Conservation (phyloP, 2,329 filamentous ascomycete genomes). For the Karstenula rhodostoma region DNA sequence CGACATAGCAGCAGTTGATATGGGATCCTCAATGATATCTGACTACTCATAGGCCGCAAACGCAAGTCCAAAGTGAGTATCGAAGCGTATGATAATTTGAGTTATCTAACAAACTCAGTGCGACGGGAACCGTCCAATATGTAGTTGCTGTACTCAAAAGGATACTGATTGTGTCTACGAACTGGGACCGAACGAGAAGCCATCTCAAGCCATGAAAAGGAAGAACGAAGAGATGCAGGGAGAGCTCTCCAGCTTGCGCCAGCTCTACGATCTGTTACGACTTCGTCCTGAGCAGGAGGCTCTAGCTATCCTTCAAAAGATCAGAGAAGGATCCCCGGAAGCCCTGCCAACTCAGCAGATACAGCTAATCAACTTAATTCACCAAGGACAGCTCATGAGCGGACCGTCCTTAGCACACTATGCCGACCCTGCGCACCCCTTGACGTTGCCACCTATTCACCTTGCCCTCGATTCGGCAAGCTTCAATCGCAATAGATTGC, state of each 20-base stretch:
- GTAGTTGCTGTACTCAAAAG: constrained; percentile 44
- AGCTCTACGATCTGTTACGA: constrained; percentile 42
- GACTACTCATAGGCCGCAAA: constrained; percentile 27
- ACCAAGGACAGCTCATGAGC: constrained; percentile 24
- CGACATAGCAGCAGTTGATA: background rate
- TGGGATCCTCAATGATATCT: background rate
- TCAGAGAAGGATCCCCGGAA: constrained; percentile 30
- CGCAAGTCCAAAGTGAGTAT: constrained; percentile 40
- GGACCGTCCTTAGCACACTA: constrained; percentile 11
- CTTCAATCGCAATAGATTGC: constrained; percentile 23
- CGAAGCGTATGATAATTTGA: background rate
- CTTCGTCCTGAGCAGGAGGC: constrained; percentile 42
- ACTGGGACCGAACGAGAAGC: constrained; percentile 46
- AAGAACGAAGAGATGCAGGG: constrained; percentile 49
- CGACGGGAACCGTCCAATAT: constrained; percentile 41
- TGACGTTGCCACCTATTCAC: constrained; percentile 41
- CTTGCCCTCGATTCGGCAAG: constrained; percentile 35
- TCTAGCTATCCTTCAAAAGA: constrained; percentile 37
- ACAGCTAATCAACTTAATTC: constrained; percentile 35
- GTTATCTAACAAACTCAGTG: constrained; percentile 23
- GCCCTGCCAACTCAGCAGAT: constrained; percentile 33
- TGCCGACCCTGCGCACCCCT: constrained; percentile 16
- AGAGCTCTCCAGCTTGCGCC: constrained; percentile 41
- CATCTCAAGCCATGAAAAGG: constrained; percentile 46
- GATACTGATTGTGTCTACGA: constrained; percentile 44